Evolutionary conservation across 2,329 filamentous ascomycete genomes (phyloP), one percentile per base, ranked within the genome.

Genomic region (Trichoderma sp.): DNA sequence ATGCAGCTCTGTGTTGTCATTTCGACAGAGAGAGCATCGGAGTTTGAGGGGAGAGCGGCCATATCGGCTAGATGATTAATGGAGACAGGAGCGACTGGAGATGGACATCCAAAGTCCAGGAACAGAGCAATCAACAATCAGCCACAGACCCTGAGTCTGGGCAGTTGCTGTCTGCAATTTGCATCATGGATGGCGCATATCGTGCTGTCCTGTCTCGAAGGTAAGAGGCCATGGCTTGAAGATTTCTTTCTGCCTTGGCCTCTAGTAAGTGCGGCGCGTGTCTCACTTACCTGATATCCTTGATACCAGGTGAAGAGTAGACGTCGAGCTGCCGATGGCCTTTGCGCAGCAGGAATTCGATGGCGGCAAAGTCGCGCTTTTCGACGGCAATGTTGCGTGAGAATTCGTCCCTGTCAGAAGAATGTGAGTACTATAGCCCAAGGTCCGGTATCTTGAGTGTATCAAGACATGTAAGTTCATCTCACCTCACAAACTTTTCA

Each of bases 331-430:
- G 95, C 62, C 94, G 90, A 56, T 90, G 89, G 27, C 95, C 95
- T 83, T 94, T 96, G 76, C 95, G 90, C 69, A 98, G 82, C 41
- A 97, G 86, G 83, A 94, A 97, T 83, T 98, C 95, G 75, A 98
- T 93, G 6, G 95, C 92, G 18, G 89, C 88, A 84, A 98, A 98
- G 81, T 98, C 95, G 79, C 94, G 95, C 85, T 94, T 97, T 83
- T 93, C 92, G 74, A 97, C 83, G 9, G 83, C 82, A 14, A 91
- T 81, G 81, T 94, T 89, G 82, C 93, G 93, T 53, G 91, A 87
- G 81, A 99, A 98, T 81, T 98, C 95, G 33, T 87, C 83, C 79
- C 94, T 95, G 35, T 9, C 21, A 41, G 9, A 29, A 27, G 6
- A 14, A 8, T 8, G 18, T 65, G 38, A 72, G 68, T n/a, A 56